Base-by-base conservation (phyloP, 176 grass and related monocot genomes). In the Tuctoria greenei region DNA sequence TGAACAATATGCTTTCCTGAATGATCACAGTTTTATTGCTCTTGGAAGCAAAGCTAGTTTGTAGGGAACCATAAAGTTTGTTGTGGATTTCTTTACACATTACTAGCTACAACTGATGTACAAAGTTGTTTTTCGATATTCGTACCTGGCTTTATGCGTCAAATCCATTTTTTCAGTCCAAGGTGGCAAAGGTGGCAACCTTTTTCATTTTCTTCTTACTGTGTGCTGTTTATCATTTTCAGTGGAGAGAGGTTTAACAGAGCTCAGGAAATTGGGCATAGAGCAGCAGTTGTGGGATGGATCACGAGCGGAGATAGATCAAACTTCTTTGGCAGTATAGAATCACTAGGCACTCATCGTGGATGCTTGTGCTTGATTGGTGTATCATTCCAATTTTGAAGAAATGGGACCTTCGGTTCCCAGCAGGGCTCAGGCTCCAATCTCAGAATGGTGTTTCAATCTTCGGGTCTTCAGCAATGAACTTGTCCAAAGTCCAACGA, bases 211-310 rank as follows among this genome's bases (percentile, higher is more conserved):
- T 11, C 23, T 76, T 34, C 7, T 49, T 71, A 86, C 52, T 69
- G 60, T 49, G n/a, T 36, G 59, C 6, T 71, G 41, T 66, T 83
- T 1, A 2, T 31, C 86, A 24, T 63, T 56, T 85, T 74, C 92
- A 99, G 96, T 95, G 85, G 96, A 99, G 85, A 91, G 96, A 80
- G 92, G 92, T 83, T 52, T 99, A 61, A 92, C 82, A 36, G 96
- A 99, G 79, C 85, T 99, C 26, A 88, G 89, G 73, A 99, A 99
- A 75, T 34, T 95, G 67, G 85, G 87, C 43, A 85, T 92, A 38
- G 96, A 99, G 51, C 89, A 90, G 64, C 92, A 95, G 73, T 51
- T 99, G 70, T 95, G 96, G 96, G 92, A 95, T 58, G 85, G 87
- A 24, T 95, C 89, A 0, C 89, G 96, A 61, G 86, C 85, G 78